A percentile compares a stretch with the other conserved stretches of the same genome.
phyloP scores from a whole-genome alignment of 148 eudicot species.

The Chenopodium berlandieri region DNA sequence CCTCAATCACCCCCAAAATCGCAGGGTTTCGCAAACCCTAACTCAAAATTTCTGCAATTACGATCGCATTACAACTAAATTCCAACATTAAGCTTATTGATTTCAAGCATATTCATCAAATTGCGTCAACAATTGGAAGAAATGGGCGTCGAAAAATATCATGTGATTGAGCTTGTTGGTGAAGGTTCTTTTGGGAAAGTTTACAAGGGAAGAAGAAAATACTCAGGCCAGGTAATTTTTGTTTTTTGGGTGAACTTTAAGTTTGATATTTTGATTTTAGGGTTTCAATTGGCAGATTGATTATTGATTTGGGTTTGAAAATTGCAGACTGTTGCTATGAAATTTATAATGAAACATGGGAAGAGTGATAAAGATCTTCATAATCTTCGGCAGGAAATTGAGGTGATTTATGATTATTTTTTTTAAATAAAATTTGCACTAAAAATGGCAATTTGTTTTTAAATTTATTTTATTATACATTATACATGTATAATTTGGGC shows the following conservation, averaged over 20 bases:
- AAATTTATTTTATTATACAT: no score
- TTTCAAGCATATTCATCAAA: neutral
- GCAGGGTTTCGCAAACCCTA: neutral
- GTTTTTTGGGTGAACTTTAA: neutral
- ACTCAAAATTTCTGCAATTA: neutral
- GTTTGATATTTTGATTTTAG: neutral
- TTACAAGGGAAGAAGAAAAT: conserved; percentile 85
- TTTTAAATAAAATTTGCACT: neutral
- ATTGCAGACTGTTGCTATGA: conserved; percentile 94
- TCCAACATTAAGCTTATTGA: neutral
- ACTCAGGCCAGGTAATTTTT: conserved; percentile 61
- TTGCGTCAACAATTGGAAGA: neutral
- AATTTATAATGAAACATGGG: conserved; percentile 89
- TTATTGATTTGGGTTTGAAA: neutral
- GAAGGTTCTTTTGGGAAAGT: conserved; percentile 99
- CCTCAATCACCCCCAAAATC: neutral
- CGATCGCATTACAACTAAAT: neutral
- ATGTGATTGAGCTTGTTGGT: conserved; percentile 92
- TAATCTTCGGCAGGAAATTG: conserved; percentile 90
- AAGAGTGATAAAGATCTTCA: conserved; percentile 94
- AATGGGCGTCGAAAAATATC: conserved; percentile 94
- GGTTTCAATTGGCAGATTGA: neutral
- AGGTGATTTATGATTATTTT: conserved; percentile 44
- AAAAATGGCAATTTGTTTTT: neutral
- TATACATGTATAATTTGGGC: neutral